These are phyloP conservation scores for Iris pallida DNA, from an alignment of 116 monocot species.

Conservation along the genomic window DNA sequence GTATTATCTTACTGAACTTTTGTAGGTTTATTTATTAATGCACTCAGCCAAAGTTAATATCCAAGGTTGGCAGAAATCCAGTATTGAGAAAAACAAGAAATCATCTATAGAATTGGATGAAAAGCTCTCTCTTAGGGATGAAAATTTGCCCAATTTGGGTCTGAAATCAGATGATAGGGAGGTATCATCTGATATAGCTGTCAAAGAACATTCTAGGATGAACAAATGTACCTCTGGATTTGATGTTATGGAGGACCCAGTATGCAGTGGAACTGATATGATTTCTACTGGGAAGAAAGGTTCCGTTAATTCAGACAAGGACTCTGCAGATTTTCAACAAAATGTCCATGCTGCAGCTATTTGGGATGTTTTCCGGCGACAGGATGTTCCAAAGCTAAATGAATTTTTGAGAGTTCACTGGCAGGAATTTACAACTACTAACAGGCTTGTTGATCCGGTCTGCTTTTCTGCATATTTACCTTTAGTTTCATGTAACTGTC, in stretches of 20 bases:
- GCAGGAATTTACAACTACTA: conserved; percentile 33
- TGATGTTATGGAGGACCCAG: not conserved
- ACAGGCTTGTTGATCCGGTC: conserved; percentile 24
- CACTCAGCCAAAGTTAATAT: conserved; percentile 45
- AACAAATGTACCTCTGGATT: conserved; percentile 7
- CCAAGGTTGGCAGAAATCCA: conserved; percentile 10
- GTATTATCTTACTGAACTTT: not conserved
- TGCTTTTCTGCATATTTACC: not conserved
- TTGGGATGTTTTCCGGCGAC: conserved; percentile 87
- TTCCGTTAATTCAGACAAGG: conserved; percentile 1
- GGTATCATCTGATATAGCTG: conserved; percentile 7
- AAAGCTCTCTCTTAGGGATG: conserved; percentile 5
- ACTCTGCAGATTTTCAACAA: conserved; percentile 4
- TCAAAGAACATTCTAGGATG: conserved; percentile 8
- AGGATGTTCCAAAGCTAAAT: conserved; percentile 88
- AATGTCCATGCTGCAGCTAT: conserved; percentile 41
- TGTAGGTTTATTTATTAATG: conserved; percentile 77
- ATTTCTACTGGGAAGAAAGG: conserved; percentile 10
- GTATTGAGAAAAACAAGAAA: conserved; percentile 16
- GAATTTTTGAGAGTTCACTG: conserved; percentile 60
- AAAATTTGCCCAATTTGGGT: not conserved
- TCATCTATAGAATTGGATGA: conserved; percentile 15
- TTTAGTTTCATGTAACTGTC: not conserved
- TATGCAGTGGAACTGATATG: conserved; percentile 14
- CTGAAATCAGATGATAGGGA: conserved; percentile 8